Evolutionary conservation across 176 grass and related monocot species (phyloP), one percentile per base, ranked within the genome.

Genomic region (Lolium multiflorum): DNA sequence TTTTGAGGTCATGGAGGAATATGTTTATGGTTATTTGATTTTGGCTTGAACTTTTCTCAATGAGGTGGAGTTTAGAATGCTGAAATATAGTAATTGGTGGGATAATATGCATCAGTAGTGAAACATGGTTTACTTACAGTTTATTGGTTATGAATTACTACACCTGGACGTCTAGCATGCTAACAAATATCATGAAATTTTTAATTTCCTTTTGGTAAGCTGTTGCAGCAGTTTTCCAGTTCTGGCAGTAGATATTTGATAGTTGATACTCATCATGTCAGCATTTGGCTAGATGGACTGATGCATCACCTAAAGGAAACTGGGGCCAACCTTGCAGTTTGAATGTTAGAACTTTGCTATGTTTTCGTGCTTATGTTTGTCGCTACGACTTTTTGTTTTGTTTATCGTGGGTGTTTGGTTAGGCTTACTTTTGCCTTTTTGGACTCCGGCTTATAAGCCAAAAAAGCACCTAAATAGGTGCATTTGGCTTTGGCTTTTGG

Each of bases 81-180:
- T 20, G 49, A 77, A 74, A 68, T 66, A 55, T 22, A 57, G 64
- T 22, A 67, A 55, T 4, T 43, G 31, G 62, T 69, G 49, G n/a
- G 68, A 44, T 46, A 83, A 22, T 78, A 79, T 10, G 16, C 16
- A 61, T 87, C 24, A 16, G 11, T 66, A 63, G 31, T 44, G 24
- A 35, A 77, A 57, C 48, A 82, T 46, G 59, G 22, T 67, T 76
- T 87, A 17, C 49, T 56, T 13, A 39, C 54, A 76, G 44, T 65
- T 80, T 48, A 39, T 31, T 61, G 4, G 44, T 20, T 82, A 46
- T 49, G 20, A 41, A 71, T 62, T 84, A 59, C 77, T 50, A 51
- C 47, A 88, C 22, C 74, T 52, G 7, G 44, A 84, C 35, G 59
- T 83, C 68, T 13, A 47, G 52, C 54, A 56, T 61, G 81, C 54